Percentiles rank a stretch among this genome's conserved stretches.
These are phyloP conservation scores for Syzygium syzygioides DNA, from an alignment of 441 rosid species.

Conservation along the genomic window DNA sequence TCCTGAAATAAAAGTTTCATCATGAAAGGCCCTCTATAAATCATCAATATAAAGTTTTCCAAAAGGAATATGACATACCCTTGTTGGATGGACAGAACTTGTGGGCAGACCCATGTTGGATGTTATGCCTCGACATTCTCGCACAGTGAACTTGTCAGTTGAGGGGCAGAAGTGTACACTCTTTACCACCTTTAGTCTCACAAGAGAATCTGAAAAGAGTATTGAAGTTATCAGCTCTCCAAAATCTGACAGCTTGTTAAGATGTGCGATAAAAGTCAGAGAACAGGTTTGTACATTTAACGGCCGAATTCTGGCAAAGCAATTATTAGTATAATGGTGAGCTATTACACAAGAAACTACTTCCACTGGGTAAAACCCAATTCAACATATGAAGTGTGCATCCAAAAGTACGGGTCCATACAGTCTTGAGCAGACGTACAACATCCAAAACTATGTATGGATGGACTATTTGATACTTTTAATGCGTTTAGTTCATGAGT, in stretches of 20 bases:
- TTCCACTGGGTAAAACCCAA: neutral
- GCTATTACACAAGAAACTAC: neutral
- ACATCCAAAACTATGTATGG: neutral
- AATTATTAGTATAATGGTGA: neutral
- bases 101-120: conserved; percentile 89
- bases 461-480: neutral
- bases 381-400: neutral
- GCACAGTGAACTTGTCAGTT: conserved; percentile 59
- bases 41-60: neutral
- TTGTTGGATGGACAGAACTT: conserved; percentile 95
- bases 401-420: neutral
- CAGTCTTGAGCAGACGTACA: neutral
- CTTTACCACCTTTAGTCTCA: conserved; percentile 95
- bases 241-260: neutral
- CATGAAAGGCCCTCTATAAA: conserved; percentile 7
- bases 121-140: conserved; percentile 92
- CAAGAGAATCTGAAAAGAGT: conserved; percentile 72
- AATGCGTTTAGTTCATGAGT: neutral
- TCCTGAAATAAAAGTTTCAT: conserved; percentile 42
- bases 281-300: neutral
- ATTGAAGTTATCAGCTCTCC: neutral
- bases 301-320: neutral
- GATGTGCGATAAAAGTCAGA: neutral
- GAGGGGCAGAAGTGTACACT: conserved; percentile 94
- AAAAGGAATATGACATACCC: conserved; percentile 42